A percentile compares a stretch with the other conserved stretches of the same genome.
phyloP scores from a whole-genome alignment of 2,329 filamentous ascomycete species.

The Aspergillus phoenicis region DNA sequence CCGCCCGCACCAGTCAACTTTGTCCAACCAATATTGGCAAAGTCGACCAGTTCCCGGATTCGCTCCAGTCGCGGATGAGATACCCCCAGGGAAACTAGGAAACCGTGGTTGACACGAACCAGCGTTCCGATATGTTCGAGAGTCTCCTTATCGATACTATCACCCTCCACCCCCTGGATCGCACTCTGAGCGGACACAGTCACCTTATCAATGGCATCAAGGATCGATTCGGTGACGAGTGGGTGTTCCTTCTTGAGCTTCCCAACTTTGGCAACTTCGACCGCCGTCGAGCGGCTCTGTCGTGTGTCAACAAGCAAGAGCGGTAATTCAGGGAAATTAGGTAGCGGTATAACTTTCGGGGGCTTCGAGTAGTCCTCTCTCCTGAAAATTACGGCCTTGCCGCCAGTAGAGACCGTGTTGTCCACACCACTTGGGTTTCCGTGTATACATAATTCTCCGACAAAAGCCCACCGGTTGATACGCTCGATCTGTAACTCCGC shows the following conservation, averaged over 20 bases:
- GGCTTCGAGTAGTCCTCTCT: conserved; percentile 76
- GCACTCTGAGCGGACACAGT: conserved; percentile 60
- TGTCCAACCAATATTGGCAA: conserved; percentile 90
- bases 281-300: conserved; percentile 80
- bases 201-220: conserved; percentile 76
- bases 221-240: conserved; percentile 74
- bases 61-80: conserved; percentile 92
- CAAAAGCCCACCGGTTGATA: conserved; percentile 97
- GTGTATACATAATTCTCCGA: conserved; percentile 95
- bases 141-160: conserved; percentile 63
- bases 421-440: conserved; percentile 96
- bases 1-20: conserved; percentile 96
- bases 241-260: conserved; percentile 72
- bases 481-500: conserved; percentile 88
- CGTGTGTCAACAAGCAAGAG: conserved; percentile 87
- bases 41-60: conserved; percentile 86
- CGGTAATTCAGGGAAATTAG: conserved; percentile 88
- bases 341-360: conserved; percentile 73
- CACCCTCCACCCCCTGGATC: conserved; percentile 65
- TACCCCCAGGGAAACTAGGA: conserved; percentile 87
- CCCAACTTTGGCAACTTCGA: conserved; percentile 84
- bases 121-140: conserved; percentile 80
- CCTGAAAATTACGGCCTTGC: conserved; percentile 91
- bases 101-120: conserved; percentile 90
- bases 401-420: conserved; percentile 91